These are phyloP conservation scores for Candida arabinofermentans DNA, from an alignment of 805 yeast genomes.

Conservation along the genomic window DNA sequence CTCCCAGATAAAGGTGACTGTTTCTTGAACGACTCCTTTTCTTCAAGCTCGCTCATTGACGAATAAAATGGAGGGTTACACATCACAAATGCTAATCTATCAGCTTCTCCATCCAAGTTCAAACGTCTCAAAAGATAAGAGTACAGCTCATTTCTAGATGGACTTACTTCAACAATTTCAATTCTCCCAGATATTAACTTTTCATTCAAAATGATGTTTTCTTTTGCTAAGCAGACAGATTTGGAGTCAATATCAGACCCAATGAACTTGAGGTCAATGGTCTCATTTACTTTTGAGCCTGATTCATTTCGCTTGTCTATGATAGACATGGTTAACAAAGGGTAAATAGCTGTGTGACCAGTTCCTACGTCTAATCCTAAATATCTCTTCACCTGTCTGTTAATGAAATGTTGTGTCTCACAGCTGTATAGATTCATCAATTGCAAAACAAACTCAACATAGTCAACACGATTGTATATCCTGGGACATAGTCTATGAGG, in stretches of 20 bases:
- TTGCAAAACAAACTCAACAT: constrained; percentile 19
- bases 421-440: constrained; percentile 4
- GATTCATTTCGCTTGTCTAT: constrained; percentile 1
- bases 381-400: neutral
- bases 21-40: constrained; percentile 23
- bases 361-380: constrained; percentile 45
- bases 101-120: neutral
- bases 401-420: neutral
- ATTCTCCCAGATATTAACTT: neutral
- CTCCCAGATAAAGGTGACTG: constrained; percentile 4
- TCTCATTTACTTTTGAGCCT: constrained; percentile 11
- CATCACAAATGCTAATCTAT: constrained; percentile 31
- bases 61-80: constrained; percentile 55
- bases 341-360: constrained; percentile 46
- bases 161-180: neutral
- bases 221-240: constrained; percentile 30
- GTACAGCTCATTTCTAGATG: constrained; percentile 16
- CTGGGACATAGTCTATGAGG: constrained; percentile 29
- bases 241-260: constrained; percentile 41
- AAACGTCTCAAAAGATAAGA: neutral
- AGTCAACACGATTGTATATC: constrained; percentile 27
- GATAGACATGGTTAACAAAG: constrained; percentile 33
- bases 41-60: constrained; percentile 31
- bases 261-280: constrained; percentile 16
- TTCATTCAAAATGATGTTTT: constrained; percentile 27